phyloP scores from a whole-genome alignment of 2,329 filamentous ascomycete species.

The Phialocephala subalpina region DNA sequence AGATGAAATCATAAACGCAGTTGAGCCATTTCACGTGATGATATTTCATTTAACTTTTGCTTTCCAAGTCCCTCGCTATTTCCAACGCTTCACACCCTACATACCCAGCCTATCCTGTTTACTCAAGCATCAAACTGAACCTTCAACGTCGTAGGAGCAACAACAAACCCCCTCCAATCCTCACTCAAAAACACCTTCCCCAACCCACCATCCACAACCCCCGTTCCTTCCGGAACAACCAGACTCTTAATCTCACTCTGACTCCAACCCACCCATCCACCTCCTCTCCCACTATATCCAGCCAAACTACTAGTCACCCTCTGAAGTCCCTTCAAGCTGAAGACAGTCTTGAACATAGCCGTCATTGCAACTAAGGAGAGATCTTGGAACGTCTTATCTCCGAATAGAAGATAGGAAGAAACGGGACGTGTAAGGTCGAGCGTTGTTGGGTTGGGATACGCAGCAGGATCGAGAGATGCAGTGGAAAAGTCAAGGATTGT shows the following conservation, averaged over 20 bases:
- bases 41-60: too few relatives aligned
- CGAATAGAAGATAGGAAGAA: constrained; percentile 70
- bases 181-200: constrained; percentile 67
- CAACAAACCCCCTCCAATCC: constrained; percentile 66
- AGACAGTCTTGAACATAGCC: constrained; percentile 44
- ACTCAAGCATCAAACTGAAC: constrained; percentile 39
- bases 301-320: constrained; percentile 31
- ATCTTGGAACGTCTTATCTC: constrained; percentile 67
- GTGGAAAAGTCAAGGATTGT: constrained; percentile 69
- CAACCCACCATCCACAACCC: constrained; percentile 4
- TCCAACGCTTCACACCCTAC: too few relatives aligned
- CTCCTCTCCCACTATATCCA: constrained; percentile 17
- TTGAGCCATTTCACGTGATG: too few relatives aligned
- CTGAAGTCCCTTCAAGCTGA: constrained; percentile 36
- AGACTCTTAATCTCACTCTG: constrained; percentile 38
- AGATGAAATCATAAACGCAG: too few relatives aligned
- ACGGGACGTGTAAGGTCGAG: constrained; percentile 71
- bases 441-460: constrained; percentile 67
- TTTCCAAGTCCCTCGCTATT: too few relatives aligned
- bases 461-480: constrained; percentile 61
- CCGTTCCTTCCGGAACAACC: constrained; percentile 16
- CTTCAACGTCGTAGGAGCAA: constrained; percentile 52
- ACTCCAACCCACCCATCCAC: constrained; percentile 45
- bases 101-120: background rate
- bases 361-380: constrained; percentile 68